Base-by-base conservation (phyloP, 176 grass and related monocot genomes). In the Dendrocalamus sinicus region DNA sequence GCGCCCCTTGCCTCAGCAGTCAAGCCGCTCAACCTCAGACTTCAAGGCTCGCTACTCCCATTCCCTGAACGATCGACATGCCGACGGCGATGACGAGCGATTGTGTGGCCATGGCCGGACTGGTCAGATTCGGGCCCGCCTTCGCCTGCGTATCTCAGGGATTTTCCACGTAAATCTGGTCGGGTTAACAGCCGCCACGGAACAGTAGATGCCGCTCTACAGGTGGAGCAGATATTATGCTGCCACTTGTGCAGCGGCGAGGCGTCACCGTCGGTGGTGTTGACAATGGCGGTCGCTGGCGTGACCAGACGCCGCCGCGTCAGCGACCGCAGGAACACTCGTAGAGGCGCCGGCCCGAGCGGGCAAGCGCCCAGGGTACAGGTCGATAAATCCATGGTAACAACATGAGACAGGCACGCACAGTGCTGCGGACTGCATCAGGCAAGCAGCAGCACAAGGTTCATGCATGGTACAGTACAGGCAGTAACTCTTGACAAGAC, bases 191-290 rank as follows among this genome's bases (percentile, higher is more conserved):
- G 52, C 26, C 28, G 19, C 59, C 81, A 80, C 59, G 41, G 37
- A 73, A 84, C 60, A 1, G 59, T 59, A 24, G 50, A 68, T 68
- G 61, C 76, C 22, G 64, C 70, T 85, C 26, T 85, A 51, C 82
- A 76, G 13, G 60, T 50, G 22, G 61, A 20, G 5, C 41, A 47
- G 58, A 73, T 64, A 51, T 64, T 64, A 52, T 23, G 81, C 60
- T 84, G 44, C 43, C 70, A 64, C 81, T 26, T 0, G 19, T 4
- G 15, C 48, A 1, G 1, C 28, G 7, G 17, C 55, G 46, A 20
- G 32, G 13, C 0, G 39, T 75, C 71, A 13, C 58, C 30, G 4
- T 40, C 58, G 13, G 8, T 17, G 30, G 26, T 39, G 58, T 23
- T 39, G 70, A 35, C 15, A 16, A 51, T 10, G 24, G 46, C n/a